Base-by-base conservation (phyloP, 2,329 filamentous ascomycete genomes). In the Paraconiothyrium sp. region DNA sequence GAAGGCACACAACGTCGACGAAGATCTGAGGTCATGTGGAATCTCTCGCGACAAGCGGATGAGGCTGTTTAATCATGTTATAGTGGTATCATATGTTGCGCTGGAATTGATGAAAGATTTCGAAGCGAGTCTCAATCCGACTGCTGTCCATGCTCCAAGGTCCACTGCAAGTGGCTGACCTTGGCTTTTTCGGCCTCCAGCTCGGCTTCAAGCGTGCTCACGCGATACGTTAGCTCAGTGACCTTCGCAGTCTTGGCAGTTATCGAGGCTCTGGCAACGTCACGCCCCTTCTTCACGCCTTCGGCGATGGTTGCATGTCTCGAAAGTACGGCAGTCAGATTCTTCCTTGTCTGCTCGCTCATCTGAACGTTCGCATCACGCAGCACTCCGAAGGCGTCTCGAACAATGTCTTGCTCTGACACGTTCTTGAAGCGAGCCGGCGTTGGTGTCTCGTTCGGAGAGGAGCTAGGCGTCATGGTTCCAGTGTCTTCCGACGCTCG, bases 231-330 rank as follows among this genome's bases (percentile, higher is more conserved):
- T 79, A 97, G 79, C 76, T 91, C 82, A 76, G 84, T 78, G 75
- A 90, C 81, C 79, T 88, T 80, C 73, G 87, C 78, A 81, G 94
- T 89, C 65, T 89, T 89, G 4, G 84, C 82, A 71, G 87, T 88
- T 37, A 92, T 72, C 4, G 84, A 85, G 9, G 85, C 76, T n/a
- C 91, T 80, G 3, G 86, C 84, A 7, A 90, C 85, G 62, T 94
- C 90, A 2, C 91, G 82, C 0, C 90, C 90, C 63, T 85, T 85
- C 43, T 83, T 82, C 22, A 91, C 82, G 0, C 91, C 91, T 68
- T 85, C 86, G 0, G 84, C 83, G 55, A 83, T 84, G 55, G 88
- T 78, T 16, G 86, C 85, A 65, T 91, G 84, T 48, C 79, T 84
- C 7, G 59, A 66, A 1, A 77, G 61, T 0, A 78, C 50, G 8